Evolutionary conservation across 495 filamentous ascomycete species (phyloP), one percentile per base, ranked within the genome.

Genomic region (Penicillium goetzii): DNA sequence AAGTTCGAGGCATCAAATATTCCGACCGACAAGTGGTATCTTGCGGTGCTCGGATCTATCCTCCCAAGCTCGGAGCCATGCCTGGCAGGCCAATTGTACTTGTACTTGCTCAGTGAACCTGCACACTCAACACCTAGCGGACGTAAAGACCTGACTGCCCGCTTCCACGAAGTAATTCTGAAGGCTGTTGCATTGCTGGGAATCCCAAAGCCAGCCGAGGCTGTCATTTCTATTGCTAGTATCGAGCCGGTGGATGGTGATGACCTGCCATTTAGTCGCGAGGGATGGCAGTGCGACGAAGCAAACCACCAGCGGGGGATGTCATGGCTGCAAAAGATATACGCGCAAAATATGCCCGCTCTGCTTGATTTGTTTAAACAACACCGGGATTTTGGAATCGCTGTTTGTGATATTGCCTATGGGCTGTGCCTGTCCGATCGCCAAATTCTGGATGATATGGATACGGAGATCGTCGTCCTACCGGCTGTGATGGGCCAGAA

Each of bases 401-500:
- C 56, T 50, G 21, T 68, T 28, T 25, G 40, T 8, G 65, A 81
- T 15, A 81, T 86, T 59, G 81, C 77, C 0, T 85, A 85, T 58
- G 83, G 83, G 1, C 66, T 86, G n/a, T 82, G 78, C 55, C 73
- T 85, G 15, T 78, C 80, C 3, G 82, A 84, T 60, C 75, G 78
- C 15, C 72, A 71, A 51, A 74, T 83, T 19, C 61, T 85, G 38
- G 71, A 74, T 36, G 75, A 73, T 10, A 23, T 82, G 15, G 81
- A 84, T 38, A 81, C 83, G 0, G 75, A 85, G 61, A n/a, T 85
- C 34, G 73, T 84, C 0, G 77, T 81, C 2, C 64, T 84, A 17
- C 66, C 79, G 2, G 76, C 73, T 0, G 82, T 86, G 34, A 85
- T 84, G 79, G 76, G 78, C n/a, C 82, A 85, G 69, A 79, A 80